Conservation (phyloP, 306 rosid genomes). For the Begonia masoniana region DNA sequence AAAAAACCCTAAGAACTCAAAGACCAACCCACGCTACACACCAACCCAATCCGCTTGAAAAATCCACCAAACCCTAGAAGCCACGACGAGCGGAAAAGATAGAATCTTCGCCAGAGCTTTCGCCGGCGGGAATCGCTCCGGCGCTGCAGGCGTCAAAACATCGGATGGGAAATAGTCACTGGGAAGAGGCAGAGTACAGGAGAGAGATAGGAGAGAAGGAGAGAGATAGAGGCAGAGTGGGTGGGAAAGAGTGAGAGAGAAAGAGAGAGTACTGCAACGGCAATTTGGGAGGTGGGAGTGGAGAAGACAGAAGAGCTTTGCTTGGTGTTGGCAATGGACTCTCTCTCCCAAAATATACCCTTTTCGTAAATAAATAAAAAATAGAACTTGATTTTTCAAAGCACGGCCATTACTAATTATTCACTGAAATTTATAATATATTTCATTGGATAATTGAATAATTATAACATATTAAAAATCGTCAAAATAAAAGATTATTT, state of each 20-base stretch:
- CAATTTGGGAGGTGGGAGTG: neutral
- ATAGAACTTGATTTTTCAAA: too few species aligned
- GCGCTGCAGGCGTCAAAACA: slow-evolving; percentile 36
- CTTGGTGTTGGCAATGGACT: neutral
- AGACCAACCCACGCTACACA: neutral
- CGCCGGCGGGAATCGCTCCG: slow-evolving; percentile 31
- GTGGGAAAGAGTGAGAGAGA: neutral
- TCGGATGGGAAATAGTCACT: slow-evolving; percentile 1
- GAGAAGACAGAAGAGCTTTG: neutral
- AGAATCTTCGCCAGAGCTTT: slow-evolving; percentile 11
- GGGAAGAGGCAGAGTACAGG: neutral
- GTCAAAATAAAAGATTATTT: too few species aligned
- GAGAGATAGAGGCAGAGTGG: neutral
- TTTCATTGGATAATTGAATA: too few species aligned
- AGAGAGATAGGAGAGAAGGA: neutral
- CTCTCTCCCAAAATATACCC: too few species aligned
- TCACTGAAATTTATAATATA: too few species aligned
- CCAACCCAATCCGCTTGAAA: slow-evolving; percentile 1
- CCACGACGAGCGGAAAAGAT: slow-evolving; percentile 21
- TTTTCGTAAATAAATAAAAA: too few species aligned
- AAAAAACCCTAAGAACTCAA: slow-evolving; percentile 15
- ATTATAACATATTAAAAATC: too few species aligned
- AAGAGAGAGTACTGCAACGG: neutral
- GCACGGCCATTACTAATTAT: too few species aligned
- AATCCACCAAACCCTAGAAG: slow-evolving; percentile 37